phyloP scores from a whole-genome alignment of 441 rosid genomes.

The Corymbia citriodora region DNA sequence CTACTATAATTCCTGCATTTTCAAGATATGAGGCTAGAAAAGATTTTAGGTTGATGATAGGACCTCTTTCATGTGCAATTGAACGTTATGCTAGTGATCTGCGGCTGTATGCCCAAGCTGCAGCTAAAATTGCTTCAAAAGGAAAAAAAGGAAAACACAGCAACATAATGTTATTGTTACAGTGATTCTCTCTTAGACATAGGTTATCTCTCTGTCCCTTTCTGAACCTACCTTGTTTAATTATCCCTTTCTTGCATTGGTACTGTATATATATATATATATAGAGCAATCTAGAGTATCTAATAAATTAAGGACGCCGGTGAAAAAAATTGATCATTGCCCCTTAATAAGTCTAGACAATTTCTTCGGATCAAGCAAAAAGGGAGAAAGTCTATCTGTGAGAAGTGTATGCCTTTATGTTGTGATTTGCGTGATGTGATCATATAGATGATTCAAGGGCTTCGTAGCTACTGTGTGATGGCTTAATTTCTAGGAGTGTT shows the following conservation, averaged over 20 bases:
- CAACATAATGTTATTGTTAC: not conserved
- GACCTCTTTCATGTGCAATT: too few relatives aligned
- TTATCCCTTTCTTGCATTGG: not conserved
- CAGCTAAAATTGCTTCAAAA: too few relatives aligned
- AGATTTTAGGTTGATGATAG: too few relatives aligned
- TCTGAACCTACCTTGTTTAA: not conserved
- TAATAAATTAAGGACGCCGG: not conserved
- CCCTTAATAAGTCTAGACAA: accelerated
- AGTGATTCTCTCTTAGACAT: not conserved
- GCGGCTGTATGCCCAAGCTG: too few relatives aligned
- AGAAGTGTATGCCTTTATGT: too few relatives aligned
- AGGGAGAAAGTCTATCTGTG: too few relatives aligned
- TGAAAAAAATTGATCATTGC: not conserved
- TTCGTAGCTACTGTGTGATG: too few relatives aligned
- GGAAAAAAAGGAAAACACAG: not conserved
- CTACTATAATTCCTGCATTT: not conserved
- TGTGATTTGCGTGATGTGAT: too few relatives aligned
- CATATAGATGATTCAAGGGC: too few relatives aligned
- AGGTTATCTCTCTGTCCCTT: not conserved
- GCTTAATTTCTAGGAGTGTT: too few relatives aligned
- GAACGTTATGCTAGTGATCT: too few relatives aligned
- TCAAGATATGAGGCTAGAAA: not conserved
- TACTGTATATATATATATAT: not conserved
- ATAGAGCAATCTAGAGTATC: not conserved
- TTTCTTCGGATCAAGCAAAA: too few relatives aligned